A percentile compares a stretch with the other conserved stretches of the same genome.
Evolutionary conservation across 2,329 filamentous ascomycete genomes (phyloP).

Genomic region (Penicillium oxalicum): DNA sequence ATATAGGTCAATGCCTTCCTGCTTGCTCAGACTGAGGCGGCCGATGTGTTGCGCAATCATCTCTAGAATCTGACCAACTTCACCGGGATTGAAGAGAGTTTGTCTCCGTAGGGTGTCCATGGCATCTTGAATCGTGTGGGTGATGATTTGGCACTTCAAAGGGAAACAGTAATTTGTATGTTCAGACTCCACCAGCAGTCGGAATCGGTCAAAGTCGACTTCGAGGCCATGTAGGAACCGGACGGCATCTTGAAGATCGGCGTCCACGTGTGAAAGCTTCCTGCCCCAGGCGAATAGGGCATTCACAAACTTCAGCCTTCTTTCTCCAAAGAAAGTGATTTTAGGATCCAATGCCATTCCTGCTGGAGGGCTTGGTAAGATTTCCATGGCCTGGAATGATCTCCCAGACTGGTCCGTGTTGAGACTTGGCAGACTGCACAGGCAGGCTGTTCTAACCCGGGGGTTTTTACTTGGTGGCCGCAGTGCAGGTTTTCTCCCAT

Average conservation of each 20-base stretch:
- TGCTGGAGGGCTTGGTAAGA: too few species aligned
- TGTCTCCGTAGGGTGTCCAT: not conserved
- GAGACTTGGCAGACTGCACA: not conserved
- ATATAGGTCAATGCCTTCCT: not conserved
- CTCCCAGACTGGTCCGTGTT: not conserved
- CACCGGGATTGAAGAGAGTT: not conserved
- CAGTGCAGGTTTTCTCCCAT: too few species aligned
- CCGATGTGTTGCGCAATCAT: constrained; percentile 1
- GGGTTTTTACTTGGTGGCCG: too few species aligned
- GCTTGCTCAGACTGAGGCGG: not conserved
- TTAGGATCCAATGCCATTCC: not conserved
- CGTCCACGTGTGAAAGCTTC: not conserved
- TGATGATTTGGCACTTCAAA: constrained; percentile 1
- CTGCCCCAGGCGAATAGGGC: not conserved
- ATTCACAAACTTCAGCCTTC: not conserved
- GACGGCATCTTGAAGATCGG: not conserved
- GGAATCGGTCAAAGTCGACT: not conserved
- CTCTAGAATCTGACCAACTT: constrained; percentile 1
- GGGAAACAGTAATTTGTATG: not conserved
- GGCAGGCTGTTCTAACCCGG: not conserved
- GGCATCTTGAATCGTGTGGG: not conserved
- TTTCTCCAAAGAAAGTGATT: not conserved
- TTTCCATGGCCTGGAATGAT: not conserved
- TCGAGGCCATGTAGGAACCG: not conserved
- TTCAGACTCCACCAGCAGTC: not conserved